Evolutionary conservation across 163 green algal genomes (phyloP), one percentile per base, ranked within the genome.

Genomic region (Scenedesmus sp.): DNA sequence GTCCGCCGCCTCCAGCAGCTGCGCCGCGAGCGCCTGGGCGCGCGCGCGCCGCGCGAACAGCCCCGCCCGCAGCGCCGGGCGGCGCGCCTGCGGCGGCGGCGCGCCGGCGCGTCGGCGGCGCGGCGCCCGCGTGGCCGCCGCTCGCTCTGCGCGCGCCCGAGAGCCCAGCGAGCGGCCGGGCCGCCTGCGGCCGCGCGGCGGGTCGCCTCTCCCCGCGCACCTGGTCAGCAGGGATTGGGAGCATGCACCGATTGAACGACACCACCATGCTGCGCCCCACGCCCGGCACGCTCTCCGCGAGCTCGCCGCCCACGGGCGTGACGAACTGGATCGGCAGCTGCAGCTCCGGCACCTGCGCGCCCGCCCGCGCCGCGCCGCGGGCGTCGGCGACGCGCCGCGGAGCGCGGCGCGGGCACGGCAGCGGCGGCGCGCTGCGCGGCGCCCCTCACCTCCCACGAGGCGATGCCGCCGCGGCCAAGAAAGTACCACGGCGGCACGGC

Each of bases 251-350:
- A 60, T 64, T 80, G 72, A 80, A 80, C 44, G 29, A 57, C 31
- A 80, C 58, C 1, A 3, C 54, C 45, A 80, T 15, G 60, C 58
- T 33, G 29, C 36, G 50, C 3, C 58, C 72, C 14, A 42, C 45
- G 1, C 69, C 54, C 2, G 33, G 15, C 11, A 56, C 3, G 15
- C 22, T 57, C 34, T 77, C 69, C 31, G 47, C 56, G 2, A 66
- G 22, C 54, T 77, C 54, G 2, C 69, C 69, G 31, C 57, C 57
- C 1, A 70, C 71, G n/a, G 39, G 44, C 4, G 71, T 63, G 10
- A 9, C 10, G 66, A 90, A 88, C 26, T 54, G 80, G 53, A 84
- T 73, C 4, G 82, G 82, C 58, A 88, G 79, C 85, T 88, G 82
- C 82, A 88, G 73, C 44, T 69, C 77, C 17, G 84, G 81, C 0